A percentile compares a stretch with the other conserved stretches of the same genome.
Conservation (phyloP, 1,284 basidiomycete species). For the Cutaneotrichosporon cavernicola region DNA sequence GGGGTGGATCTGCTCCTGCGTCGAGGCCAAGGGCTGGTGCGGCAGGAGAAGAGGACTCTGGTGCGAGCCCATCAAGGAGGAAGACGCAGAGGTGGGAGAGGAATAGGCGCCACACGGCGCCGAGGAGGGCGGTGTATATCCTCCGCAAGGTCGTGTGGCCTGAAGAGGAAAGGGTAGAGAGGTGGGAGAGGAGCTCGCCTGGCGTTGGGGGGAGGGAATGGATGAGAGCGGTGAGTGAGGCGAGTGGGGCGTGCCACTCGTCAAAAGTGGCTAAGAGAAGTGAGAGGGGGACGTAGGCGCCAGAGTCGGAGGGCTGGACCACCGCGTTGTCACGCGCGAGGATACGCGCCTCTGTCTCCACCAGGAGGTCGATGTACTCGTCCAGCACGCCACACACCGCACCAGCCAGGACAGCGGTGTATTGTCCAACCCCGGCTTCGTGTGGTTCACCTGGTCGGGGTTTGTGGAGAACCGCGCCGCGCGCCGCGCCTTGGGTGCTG, state of each 20-base stretch:
- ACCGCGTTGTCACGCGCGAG: conserved; percentile 67
- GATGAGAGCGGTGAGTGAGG: conserved; percentile 64
- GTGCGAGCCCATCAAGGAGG: conserved; percentile 67
- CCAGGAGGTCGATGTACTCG: conserved; percentile 75
- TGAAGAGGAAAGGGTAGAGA: conserved; percentile 66
- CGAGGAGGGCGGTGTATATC: conserved; percentile 66
- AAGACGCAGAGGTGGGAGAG: conserved; percentile 72
- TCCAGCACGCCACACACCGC: conserved; percentile 69
- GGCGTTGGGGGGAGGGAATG: conserved; percentile 63
- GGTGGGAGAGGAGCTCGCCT: conserved; percentile 72
- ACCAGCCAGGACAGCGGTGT: conserved; percentile 71
- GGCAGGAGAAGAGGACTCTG: conserved; percentile 14
- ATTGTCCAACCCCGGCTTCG: conserved; percentile 53
- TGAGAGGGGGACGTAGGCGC: conserved; percentile 73
- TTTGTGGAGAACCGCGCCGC: conserved; percentile 28
- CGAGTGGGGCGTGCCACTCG: conserved; percentile 77
- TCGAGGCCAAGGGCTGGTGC: conserved; percentile 59
- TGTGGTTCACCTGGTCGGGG: conserved; percentile 41
- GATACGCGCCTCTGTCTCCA: conserved; percentile 75
- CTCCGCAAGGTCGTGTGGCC: conserved; percentile 71
- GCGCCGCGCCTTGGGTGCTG: conserved; percentile 18
- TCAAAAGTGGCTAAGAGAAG: conserved; percentile 75
- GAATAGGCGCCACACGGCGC: conserved; percentile 76
- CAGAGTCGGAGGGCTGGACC: conserved; percentile 58
- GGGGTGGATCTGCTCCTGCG: conserved; percentile 55